Conservation (phyloP, 768 basidiomycete species). For the Kwoniella pini region DNA sequence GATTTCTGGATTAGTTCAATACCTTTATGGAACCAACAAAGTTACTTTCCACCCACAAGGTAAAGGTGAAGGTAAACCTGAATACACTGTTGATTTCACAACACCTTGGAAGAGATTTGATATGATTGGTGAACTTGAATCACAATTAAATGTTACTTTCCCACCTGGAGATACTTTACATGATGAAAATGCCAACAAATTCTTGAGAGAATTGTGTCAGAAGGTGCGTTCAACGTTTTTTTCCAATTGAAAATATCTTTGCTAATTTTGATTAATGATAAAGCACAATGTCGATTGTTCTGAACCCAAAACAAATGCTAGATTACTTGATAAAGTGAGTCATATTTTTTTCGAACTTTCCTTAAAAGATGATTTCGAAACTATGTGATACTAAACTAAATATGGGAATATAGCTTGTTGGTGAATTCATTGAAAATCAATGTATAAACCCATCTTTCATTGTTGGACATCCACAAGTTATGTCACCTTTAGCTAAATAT, state of each 20-base stretch:
- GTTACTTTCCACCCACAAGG: conserved; percentile 90
- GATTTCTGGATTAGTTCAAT: conserved; percentile 87
- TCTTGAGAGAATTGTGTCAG: conserved; percentile 75
- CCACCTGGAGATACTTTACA: conserved; percentile 88
- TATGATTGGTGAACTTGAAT: conserved; percentile 95
- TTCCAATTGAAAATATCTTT: neutral
- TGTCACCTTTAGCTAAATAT: conserved; percentile 99
- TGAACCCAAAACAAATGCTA: conserved; percentile 91
- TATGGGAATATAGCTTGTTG: conserved; percentile 72
- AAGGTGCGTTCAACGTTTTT: conserved; percentile 62
- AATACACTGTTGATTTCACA: conserved; percentile 79
- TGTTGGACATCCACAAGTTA: conserved; percentile 97
- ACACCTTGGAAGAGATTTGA: conserved; percentile 98
- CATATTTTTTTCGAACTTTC: neutral
- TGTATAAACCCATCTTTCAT: conserved; percentile 98
- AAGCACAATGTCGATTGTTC: conserved; percentile 96
- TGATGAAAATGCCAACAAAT: conserved; percentile 82
- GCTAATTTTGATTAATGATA: neutral
- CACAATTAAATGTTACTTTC: conserved; percentile 88
- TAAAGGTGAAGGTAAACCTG: conserved; percentile 65
- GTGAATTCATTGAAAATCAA: conserved; percentile 95
- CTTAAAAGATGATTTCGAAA: too few species aligned
- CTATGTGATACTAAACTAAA: too few species aligned
- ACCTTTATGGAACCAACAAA: conserved; percentile 68
- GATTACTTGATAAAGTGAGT: conserved; percentile 86